Conservation (phyloP, 441 rosid genomes). For the Erysimum pusillum region DNA sequence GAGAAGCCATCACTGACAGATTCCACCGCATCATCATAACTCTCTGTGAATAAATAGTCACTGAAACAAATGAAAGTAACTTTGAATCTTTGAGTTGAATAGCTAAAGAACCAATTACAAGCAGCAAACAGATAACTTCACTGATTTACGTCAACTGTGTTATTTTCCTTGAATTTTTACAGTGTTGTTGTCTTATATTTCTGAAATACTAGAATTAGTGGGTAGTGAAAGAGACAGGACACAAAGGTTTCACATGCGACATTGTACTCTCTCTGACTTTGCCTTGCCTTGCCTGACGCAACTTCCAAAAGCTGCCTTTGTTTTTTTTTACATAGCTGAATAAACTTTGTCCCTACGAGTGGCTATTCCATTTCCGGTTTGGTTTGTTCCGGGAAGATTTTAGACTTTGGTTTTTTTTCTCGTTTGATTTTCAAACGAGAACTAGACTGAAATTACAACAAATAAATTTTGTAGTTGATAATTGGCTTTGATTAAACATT, state of each 20-base stretch:
- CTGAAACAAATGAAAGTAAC: constrained; percentile 39
- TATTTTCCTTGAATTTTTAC: constrained; percentile 18
- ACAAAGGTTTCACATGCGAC: constrained; percentile 48
- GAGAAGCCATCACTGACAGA: constrained; percentile 22
- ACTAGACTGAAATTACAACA: neutral
- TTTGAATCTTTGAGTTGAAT: constrained; percentile 24
- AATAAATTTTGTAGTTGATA: neutral
- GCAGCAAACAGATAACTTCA: constrained; percentile 10
- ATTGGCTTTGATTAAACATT: neutral
- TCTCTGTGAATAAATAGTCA: neutral
- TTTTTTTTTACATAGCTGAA: constrained; percentile 24
- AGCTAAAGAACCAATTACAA: constrained; percentile 4
- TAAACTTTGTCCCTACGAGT: constrained; percentile 27
- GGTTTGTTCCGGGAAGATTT: constrained; percentile 13
- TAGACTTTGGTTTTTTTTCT: neutral
- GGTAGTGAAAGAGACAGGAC: constrained; percentile 45
- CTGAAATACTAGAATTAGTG: constrained; percentile 43
- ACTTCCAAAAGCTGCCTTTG: constrained; percentile 36
- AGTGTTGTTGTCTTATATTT: constrained; percentile 11
- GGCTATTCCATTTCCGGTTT: constrained; percentile 6
- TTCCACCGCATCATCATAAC: constrained; percentile 10
- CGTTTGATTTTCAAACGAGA: neutral
- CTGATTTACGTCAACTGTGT: constrained; percentile 6
- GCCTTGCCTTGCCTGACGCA: constrained; percentile 27
- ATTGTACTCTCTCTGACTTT: constrained; percentile 39